A percentile compares a stretch with the other conserved stretches of the same genome.
These are phyloP conservation scores for Drosera capensis DNA, from an alignment of 148 eudicot species.

Conservation along the genomic window DNA sequence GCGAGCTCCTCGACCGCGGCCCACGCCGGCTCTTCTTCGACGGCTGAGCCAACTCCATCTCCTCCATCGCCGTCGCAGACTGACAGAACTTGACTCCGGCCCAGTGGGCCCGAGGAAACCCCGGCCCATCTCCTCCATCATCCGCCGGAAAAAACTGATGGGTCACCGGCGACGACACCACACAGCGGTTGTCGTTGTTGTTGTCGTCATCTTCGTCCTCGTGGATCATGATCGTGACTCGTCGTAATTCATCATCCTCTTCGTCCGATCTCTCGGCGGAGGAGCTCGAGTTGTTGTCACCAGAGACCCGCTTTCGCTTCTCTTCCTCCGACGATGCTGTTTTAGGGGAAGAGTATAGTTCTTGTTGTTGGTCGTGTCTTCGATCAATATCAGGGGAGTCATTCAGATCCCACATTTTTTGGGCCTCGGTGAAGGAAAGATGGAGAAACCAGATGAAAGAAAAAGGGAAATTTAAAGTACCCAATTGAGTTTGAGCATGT, in stretches of 20 bases:
- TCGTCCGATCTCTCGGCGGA: conserved; percentile 28
- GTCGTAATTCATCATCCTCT: conserved; percentile 3
- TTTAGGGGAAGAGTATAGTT: conserved; percentile 27
- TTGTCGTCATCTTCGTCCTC: conserved; percentile 8
- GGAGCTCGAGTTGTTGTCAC: conserved; percentile 50
- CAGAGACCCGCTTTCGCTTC: conserved; percentile 28
- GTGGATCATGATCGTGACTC: too few species aligned
- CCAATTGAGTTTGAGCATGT: neutral
- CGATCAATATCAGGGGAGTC: conserved; percentile 49
- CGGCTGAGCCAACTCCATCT: conserved; percentile 23
- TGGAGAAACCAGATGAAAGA: too few species aligned
- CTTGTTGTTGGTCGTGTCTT: conserved; percentile 22
- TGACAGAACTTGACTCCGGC: conserved; percentile 53
- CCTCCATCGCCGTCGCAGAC: conserved; percentile 10
- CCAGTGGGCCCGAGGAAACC: conserved; percentile 71
- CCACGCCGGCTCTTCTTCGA: conserved; percentile 82
- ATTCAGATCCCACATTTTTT: conserved; percentile 91
- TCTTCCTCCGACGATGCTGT: conserved; percentile 28
- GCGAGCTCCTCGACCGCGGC: conserved; percentile 87
- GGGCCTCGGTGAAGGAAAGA: too few species aligned
- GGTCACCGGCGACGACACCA: conserved; percentile 34
- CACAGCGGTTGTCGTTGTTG: neutral
- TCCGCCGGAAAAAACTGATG: conserved; percentile 80
- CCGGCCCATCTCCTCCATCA: conserved; percentile 12
- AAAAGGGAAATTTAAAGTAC: neutral